phyloP scores from a whole-genome alignment of 2,329 filamentous ascomycete genomes.

The Pyricularia pennisetigena region DNA sequence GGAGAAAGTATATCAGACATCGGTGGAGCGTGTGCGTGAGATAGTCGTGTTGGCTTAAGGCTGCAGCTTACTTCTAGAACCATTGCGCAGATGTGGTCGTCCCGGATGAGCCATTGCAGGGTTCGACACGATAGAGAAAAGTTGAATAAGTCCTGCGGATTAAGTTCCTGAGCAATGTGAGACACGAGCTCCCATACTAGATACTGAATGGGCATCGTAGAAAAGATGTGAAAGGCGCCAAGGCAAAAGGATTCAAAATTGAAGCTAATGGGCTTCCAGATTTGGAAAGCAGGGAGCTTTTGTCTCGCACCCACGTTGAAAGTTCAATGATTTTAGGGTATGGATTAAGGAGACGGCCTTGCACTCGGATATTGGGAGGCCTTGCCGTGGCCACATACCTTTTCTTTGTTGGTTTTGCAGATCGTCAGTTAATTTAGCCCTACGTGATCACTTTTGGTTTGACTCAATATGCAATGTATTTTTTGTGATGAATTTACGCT shows the following conservation, averaged over 20 bases:
- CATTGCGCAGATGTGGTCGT: slow-evolving; percentile 46
- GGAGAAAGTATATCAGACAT: not conserved
- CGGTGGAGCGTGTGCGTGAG: not conserved
- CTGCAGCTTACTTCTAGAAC: slow-evolving; percentile 41
- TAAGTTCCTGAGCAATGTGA: slow-evolving; percentile 41
- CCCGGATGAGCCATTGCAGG: slow-evolving; percentile 38
- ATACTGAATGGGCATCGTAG: not conserved
- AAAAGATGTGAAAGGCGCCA: not conserved
- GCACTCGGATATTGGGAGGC: not conserved
- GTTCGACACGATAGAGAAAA: slow-evolving; percentile 41
- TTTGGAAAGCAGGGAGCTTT: not conserved
- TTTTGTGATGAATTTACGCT: not conserved
- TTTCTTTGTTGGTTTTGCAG: not conserved
- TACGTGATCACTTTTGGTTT: not conserved
- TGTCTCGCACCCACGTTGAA: not conserved
- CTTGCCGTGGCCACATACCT: not conserved
- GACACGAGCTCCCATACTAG: not conserved
- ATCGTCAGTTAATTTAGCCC: not conserved
- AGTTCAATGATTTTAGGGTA: not conserved
- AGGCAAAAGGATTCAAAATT: not conserved
- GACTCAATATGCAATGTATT: not conserved
- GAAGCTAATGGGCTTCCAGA: not conserved
- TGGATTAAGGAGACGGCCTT: not conserved
- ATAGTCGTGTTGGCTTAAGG: slow-evolving; percentile 12
- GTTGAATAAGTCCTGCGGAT: slow-evolving; percentile 47